These are phyloP conservation scores for Mortierella alpina DNA, from an alignment of 192 early-diverging fungal species.

Conservation along the genomic window DNA sequence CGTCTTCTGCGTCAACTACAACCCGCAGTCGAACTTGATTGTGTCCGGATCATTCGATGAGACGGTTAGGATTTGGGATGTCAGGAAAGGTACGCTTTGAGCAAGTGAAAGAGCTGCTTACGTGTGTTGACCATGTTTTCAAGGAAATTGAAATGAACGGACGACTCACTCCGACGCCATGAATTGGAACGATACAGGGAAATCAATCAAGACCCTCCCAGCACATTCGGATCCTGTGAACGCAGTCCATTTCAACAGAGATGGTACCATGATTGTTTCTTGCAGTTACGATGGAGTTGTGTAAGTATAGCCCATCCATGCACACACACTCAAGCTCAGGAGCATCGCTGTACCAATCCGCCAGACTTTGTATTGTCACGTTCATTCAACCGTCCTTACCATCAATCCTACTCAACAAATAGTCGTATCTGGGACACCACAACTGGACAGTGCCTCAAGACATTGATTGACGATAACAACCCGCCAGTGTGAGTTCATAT, in stretches of 20 bases:
- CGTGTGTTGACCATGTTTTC: no score
- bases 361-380: no score
- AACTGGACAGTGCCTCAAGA: constrained; percentile 98
- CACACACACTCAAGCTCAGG: no score
- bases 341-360: no score
- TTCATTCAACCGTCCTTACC: no score
- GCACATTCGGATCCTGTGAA: constrained; percentile 97
- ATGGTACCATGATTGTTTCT: constrained; percentile 96
- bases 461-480: constrained; percentile 96
- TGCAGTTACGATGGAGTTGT: constrained; percentile 96
- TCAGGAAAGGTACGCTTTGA: constrained; percentile 70
- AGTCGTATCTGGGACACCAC: constrained; percentile 99
- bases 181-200: constrained; percentile 56
- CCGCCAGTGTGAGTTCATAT: constrained; percentile 82
- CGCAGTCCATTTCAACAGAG: constrained; percentile 95
- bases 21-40: constrained; percentile 92
- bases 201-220: constrained; percentile 90
- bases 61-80: constrained; percentile 97
- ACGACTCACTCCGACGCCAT: background rate
- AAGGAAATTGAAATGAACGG: background rate
- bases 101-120: no score
- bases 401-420: background rate
- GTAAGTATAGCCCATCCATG: constrained; percentile 56
- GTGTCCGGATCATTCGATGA: constrained; percentile 99
- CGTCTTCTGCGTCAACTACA: constrained; percentile 98